Conservation (phyloP, 2,329 filamentous ascomycete genomes). For the Achaetomium macrosporum region DNA sequence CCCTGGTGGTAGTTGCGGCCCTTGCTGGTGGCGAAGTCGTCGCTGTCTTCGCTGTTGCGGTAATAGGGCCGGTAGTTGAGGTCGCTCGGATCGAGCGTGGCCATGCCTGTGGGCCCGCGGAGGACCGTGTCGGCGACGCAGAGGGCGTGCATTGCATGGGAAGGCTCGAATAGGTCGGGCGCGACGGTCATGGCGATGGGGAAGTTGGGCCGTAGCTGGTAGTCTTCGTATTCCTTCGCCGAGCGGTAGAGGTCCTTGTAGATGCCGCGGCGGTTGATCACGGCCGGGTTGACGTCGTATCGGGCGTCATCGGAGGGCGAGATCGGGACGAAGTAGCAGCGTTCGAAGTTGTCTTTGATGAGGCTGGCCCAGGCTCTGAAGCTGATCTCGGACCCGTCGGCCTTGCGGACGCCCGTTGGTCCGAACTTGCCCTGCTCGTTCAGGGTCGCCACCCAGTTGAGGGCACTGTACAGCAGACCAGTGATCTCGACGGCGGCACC, state of each 20-base stretch:
- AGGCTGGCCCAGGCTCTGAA: constrained; percentile 73
- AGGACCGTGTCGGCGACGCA: constrained; percentile 73
- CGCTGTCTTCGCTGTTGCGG: constrained; percentile 87
- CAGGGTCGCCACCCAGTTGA: constrained; percentile 71
- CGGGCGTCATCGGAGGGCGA: constrained; percentile 62
- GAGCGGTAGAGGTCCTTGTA: constrained; percentile 97
- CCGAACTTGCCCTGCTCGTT: constrained; percentile 63
- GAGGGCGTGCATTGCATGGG: constrained; percentile 73
- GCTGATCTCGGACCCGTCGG: constrained; percentile 55
- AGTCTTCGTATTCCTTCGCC: constrained; percentile 94
- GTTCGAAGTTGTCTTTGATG: constrained; percentile 83
- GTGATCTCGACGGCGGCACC: constrained; percentile 94
- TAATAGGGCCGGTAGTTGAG: constrained; percentile 94
- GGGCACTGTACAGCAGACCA: constrained; percentile 82
- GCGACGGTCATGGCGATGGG: constrained; percentile 93
- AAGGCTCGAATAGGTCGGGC: constrained; percentile 73
- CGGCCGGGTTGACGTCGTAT: constrained; percentile 71
- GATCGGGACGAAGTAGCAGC: constrained; percentile 79
- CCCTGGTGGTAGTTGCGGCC: constrained; percentile 97
- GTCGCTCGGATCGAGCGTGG: constrained; percentile 86
- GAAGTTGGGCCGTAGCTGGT: constrained; percentile 92
- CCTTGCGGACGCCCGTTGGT: constrained; percentile 64
- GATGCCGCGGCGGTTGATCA: constrained; percentile 88
- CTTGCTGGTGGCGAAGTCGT: constrained; percentile 86
- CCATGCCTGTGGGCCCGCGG: constrained; percentile 87